A percentile compares a stretch with the other conserved stretches of the same genome.
phyloP scores from a whole-genome alignment of 495 filamentous ascomycete species.

The Neurospora sublineolata region DNA sequence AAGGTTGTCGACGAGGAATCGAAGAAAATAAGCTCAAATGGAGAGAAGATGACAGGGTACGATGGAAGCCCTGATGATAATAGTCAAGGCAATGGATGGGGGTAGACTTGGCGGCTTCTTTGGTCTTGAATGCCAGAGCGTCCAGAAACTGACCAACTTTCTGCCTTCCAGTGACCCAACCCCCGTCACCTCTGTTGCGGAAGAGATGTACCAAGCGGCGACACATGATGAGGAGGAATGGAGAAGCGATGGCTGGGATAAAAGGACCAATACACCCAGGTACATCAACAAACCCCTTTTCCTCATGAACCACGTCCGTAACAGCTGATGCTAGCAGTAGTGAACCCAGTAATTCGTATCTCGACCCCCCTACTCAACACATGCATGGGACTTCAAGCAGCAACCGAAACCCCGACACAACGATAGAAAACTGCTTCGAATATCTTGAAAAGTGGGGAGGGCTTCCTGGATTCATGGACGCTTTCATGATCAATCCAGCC shows the following conservation, averaged over 20 bases:
- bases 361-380: not conserved
- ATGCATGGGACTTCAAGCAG: not conserved
- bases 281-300: not conserved
- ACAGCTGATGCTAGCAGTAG: too few species aligned
- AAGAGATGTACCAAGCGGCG: not conserved
- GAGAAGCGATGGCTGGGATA: not conserved
- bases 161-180: accelerated
- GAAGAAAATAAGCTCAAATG: not conserved
- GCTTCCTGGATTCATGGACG: not conserved
- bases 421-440: not conserved
- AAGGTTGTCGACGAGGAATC: too few species aligned
- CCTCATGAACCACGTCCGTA: too few species aligned
- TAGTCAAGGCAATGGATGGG: not conserved
- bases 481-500: not conserved
- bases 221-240: not conserved
- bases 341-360: too few species aligned
- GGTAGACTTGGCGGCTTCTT: not conserved
- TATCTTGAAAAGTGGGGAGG: not conserved
- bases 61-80: not conserved
- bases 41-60: not conserved
- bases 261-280: too few species aligned
- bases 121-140: not conserved
- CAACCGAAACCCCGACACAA: not conserved
- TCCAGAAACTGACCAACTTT: not conserved
- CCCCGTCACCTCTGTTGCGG: not conserved